Evolutionary conservation across 306 rosid species (phyloP).

Genomic region (Begonia fuchsioides): DNA sequence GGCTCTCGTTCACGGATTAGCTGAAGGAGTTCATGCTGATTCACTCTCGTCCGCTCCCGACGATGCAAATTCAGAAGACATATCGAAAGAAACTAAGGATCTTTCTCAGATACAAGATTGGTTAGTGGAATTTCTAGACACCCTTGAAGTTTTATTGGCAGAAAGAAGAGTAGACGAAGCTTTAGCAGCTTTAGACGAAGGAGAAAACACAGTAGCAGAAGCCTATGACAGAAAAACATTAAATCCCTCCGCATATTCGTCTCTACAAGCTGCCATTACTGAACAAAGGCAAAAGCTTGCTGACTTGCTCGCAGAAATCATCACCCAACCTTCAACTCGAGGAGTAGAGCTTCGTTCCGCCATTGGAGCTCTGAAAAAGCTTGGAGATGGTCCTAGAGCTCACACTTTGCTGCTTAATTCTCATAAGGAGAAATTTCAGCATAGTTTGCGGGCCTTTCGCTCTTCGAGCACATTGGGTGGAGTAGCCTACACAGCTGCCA

Average conservation of each 20-base stretch:
- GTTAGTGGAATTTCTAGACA: slow-evolving; percentile 52
- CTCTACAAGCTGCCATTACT: slow-evolving; percentile 29
- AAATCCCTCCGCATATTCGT: slow-evolving; percentile 21
- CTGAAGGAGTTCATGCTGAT: slow-evolving; percentile 47
- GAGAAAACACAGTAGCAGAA: slow-evolving; percentile 29
- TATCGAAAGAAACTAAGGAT: slow-evolving; percentile 24
- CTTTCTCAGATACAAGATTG: slow-evolving; percentile 44
- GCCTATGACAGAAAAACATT: slow-evolving; percentile 21
- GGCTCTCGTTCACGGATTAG: slow-evolving; percentile 64
- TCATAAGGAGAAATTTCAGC: slow-evolving; percentile 39
- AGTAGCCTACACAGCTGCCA: slow-evolving; percentile 39
- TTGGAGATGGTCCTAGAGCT: slow-evolving; percentile 82
- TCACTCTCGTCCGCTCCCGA: slow-evolving; percentile 28
- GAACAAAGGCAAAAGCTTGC: slow-evolving; percentile 56
- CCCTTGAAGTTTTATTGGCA: slow-evolving; percentile 62
- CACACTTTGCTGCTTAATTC: slow-evolving; percentile 52
- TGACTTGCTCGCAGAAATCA: slow-evolving; percentile 59
- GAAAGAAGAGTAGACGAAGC: slow-evolving; percentile 82
- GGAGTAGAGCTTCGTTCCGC: slow-evolving; percentile 51
- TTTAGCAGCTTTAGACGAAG: slow-evolving; percentile 49
- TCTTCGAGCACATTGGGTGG: slow-evolving; percentile 17
- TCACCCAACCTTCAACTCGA: slow-evolving; percentile 45
- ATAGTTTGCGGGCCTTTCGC: slow-evolving; percentile 22
- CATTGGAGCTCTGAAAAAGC: slow-evolving; percentile 42
- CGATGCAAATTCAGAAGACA: slow-evolving; percentile 28